phyloP scores from a whole-genome alignment of 768 basidiomycete genomes.

The Kwoniella bestiolae region DNA sequence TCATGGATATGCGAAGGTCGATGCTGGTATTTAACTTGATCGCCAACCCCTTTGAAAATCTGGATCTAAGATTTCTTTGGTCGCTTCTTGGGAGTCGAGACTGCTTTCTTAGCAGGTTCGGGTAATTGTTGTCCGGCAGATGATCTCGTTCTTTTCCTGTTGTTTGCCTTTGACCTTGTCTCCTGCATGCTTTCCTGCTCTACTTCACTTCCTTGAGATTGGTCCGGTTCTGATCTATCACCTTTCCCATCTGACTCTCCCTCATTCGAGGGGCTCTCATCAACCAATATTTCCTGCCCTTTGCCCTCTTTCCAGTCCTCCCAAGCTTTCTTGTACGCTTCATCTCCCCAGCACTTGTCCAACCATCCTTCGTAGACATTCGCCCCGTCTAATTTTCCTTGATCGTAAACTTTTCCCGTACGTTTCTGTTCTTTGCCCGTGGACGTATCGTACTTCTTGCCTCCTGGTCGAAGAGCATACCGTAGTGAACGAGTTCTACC shows the following conservation, averaged over 20 bases:
- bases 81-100: background rate
- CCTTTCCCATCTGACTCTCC: background rate
- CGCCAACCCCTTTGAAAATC: background rate
- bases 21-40: background rate
- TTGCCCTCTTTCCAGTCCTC: slow-evolving; percentile 36
- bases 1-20: background rate
- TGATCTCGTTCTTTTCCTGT: background rate
- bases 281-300: background rate
- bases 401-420: slow-evolving; percentile 52
- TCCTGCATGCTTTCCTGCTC: no score
- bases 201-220: no score
- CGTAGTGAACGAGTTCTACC: slow-evolving; percentile 53
- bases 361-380: slow-evolving; percentile 40
- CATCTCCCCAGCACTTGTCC: slow-evolving; percentile 44
- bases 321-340: slow-evolving; percentile 39
- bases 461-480: slow-evolving; percentile 51
- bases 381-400: slow-evolving; percentile 49
- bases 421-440: slow-evolving; percentile 38
- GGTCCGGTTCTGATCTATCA: no score
- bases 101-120: no score
- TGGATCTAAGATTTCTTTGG: background rate
- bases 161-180: slow-evolving; percentile 17
- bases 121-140: no score
- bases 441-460: slow-evolving; percentile 44
- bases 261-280: background rate